Base-by-base conservation (phyloP, 495 filamentous ascomycete species). In the Penicillium cataractarum region DNA sequence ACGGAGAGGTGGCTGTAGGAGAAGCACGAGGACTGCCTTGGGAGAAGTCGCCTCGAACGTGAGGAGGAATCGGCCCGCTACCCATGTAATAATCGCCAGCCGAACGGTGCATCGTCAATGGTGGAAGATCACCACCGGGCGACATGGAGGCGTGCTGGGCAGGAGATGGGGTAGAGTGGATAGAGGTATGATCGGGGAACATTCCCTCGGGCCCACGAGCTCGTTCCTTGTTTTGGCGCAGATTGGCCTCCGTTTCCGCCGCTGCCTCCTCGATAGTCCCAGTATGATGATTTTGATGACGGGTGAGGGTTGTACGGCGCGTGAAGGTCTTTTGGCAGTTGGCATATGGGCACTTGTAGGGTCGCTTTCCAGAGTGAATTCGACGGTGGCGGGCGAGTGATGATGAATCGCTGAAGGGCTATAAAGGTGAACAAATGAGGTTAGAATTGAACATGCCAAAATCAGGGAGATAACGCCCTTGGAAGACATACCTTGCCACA, bases 281-380 rank as follows among this genome's bases (percentile, higher is more conserved):
- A 31, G 91, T 95, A 69, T 99, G 95, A 59, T 96, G 91, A 61
- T 97, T 97, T 76, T 97, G 92, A 73, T 99, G 95, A 32, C 95
- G 87, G 8, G 96, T 99, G 62, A 99, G 78, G 0, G 95, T 99
- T 4, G 95, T 99, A 39, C 93, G 87, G 35, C 95, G 88, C 3
- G 95, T 99, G 73, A 99, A 99, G 0, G 96, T 99, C 83, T 99
- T 99, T 72, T 97, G 93, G 75, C 95, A 99, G 69, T 98, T 93
- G 15, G 92, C 93, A 69, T 94, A 99, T 1, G 94, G 94, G 75
- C 95, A 99, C 72, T 97, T 96, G 80, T 98, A 99, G 2, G 95
- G 95, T 39, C 95, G 86, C 72, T 96, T 97, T 24, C 95, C 95
- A 24, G 92, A 96, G 70, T 99, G 95, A 63, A 97, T 99, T 31